Evolutionary conservation across 2,329 filamentous ascomycete genomes (phyloP).

Genomic region (Penicillium palitans): DNA sequence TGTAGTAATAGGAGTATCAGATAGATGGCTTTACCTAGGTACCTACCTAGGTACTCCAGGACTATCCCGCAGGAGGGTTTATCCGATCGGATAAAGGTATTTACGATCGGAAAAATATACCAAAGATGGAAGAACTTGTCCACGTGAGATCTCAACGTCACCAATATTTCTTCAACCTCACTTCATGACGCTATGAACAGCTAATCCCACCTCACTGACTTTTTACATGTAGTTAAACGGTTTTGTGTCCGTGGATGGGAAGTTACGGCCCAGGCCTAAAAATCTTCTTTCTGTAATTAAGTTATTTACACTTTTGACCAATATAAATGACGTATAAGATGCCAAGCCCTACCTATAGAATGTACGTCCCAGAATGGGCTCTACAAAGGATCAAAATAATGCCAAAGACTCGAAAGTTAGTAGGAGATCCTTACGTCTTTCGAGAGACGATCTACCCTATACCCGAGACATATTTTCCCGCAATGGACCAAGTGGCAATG

Average conservation of each 20-base stretch:
- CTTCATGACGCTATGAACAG: constrained; percentile 4
- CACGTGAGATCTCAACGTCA: constrained; percentile 3
- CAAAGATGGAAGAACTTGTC: accelerated
- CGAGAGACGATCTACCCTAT: background rate
- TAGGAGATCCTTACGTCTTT: background rate
- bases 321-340: background rate
- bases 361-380: background rate
- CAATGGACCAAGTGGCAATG: background rate
- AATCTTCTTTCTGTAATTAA: background rate
- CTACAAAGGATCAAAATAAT: background rate
- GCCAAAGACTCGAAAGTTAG: background rate
- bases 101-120: background rate
- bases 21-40: background rate
- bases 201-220: background rate
- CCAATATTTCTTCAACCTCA: constrained; percentile 1
- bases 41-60: background rate
- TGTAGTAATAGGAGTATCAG: too few relatives aligned
- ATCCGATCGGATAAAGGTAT: background rate
- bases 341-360: background rate
- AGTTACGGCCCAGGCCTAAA: background rate
- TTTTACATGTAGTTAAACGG: background rate
- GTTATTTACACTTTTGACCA: background rate
- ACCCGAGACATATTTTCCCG: background rate
- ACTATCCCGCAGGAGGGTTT: background rate
- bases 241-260: background rate